Conservation (phyloP, 2,329 filamentous ascomycete species). For the Colletotrichum agaves region DNA sequence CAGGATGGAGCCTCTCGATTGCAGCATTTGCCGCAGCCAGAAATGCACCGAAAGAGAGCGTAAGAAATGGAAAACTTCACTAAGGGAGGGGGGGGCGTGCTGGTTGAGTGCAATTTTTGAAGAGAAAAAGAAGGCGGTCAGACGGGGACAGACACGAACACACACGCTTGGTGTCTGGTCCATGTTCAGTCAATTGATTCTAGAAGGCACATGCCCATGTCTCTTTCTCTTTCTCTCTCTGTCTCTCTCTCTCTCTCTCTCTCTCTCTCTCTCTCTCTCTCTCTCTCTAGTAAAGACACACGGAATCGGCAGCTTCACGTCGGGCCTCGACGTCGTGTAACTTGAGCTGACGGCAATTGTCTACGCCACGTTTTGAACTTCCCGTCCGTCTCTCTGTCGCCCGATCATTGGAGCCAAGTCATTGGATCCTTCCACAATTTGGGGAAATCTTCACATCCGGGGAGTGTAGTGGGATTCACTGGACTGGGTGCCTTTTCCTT, state of each 20-base stretch:
- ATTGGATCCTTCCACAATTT: not conserved
- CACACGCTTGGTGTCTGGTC: not conserved
- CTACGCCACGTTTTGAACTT: slow-evolving; percentile 11
- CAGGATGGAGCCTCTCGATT: not conserved
- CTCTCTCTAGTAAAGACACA: not conserved
- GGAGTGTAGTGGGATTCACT: too few relatives aligned
- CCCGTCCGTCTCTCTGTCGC: not conserved
- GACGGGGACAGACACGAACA: not conserved
- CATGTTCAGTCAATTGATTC: not conserved
- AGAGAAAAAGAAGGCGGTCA: slow-evolving; percentile 35
- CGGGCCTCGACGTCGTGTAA: slow-evolving; percentile 26
- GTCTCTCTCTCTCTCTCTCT: too few relatives aligned
- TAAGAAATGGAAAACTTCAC: not conserved
- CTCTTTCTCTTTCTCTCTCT: too few relatives aligned
- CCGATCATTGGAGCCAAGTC: slow-evolving; percentile 10
- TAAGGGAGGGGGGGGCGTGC: too few relatives aligned
- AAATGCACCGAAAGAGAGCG: not conserved
- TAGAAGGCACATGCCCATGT: slow-evolving; percentile 10
- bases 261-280: too few relatives aligned
- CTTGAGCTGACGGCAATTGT: not conserved
- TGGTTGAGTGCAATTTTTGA: not conserved
- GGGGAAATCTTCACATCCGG: not conserved
- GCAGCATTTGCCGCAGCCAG: slow-evolving; percentile 18
- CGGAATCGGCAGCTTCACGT: slow-evolving; percentile 9
- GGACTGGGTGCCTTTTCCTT: too few relatives aligned